Evolutionary conservation across 306 rosid genomes (phyloP), one percentile per base, ranked within the genome.

Genomic region (Cucumis cinereus): DNA sequence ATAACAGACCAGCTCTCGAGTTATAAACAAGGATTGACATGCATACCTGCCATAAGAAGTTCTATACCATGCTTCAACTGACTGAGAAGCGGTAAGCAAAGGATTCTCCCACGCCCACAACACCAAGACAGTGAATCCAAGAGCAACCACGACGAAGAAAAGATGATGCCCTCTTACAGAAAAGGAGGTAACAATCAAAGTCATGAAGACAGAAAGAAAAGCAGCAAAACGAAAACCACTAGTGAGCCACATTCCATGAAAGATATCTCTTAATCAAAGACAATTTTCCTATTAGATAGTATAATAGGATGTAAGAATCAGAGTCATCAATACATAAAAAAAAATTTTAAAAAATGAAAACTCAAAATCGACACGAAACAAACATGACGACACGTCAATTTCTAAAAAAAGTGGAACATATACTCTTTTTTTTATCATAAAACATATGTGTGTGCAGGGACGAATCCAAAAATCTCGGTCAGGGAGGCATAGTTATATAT

Each of bases 71-170:
- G 61, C 77, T 56, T 74, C 53, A 57, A 57, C 50, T 36, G 77
- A 74, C 17, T 54, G 77, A 74, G 61, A 57, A 55, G 67, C 14
- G 23, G 53, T 55, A 38, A 74, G 36, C 14, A 72, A 28, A 50
- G 77, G 67, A 56, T 74, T 74, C 23, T 74, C 38, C 67, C 77
- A 74, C 8, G 77, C 66, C 64, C 63, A 74, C 63, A 74, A 22
- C 22, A 74, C 49, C 53, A 57, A 55, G 41, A 22, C 8, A 4
- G 67, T 36, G 26, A 74, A 74, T 74, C 9, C n/a, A 36, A 74
- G 66, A 74, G 66, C 22, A 56, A 56, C 38, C 53, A 56, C 12
- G 17, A 23, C 66, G 3, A 74, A 35, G 43, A 52, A 74, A 74
- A 55, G 50, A 55, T 55, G 52, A 4, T 56, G 36, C 53, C 67